phyloP scores from a whole-genome alignment of 768 basidiomycete genomes.

The Phylloporus scabripes region DNA sequence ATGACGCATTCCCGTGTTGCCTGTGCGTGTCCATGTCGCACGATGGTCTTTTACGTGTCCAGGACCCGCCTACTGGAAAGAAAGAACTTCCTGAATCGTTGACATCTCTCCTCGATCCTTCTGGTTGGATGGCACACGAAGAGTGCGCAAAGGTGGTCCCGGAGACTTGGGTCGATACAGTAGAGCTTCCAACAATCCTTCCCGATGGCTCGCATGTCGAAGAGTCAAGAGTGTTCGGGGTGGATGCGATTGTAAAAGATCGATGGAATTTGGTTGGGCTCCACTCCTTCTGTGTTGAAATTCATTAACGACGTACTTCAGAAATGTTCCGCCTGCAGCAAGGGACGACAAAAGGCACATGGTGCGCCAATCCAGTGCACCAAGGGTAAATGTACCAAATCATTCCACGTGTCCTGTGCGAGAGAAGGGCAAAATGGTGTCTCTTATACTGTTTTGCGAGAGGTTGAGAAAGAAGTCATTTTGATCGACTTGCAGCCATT shows the following conservation, averaged over 20 bases:
- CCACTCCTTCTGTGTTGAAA: background rate
- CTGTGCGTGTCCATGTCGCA: slow-evolving; percentile 52
- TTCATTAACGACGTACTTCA: slow-evolving; percentile 27
- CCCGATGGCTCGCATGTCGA: slow-evolving; percentile 32
- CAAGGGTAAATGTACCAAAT: slow-evolving; percentile 88
- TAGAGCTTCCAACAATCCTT: slow-evolving; percentile 35
- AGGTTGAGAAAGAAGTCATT: slow-evolving; percentile 80
- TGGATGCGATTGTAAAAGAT: slow-evolving; percentile 83
- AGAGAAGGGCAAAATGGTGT: slow-evolving; percentile 47
- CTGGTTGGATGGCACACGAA: slow-evolving; percentile 73
- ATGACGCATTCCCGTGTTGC: slow-evolving; percentile 60
- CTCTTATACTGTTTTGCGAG: slow-evolving; percentile 55
- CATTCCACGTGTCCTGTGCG: slow-evolving; percentile 93
- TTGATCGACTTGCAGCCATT: slow-evolving; percentile 41
- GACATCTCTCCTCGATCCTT: slow-evolving; percentile 18
- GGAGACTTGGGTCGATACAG: slow-evolving; percentile 85
- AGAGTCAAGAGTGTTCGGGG: slow-evolving; percentile 69
- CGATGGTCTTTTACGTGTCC: slow-evolving; percentile 58
- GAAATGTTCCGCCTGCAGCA: slow-evolving; percentile 91
- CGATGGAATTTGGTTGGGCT: slow-evolving; percentile 83
- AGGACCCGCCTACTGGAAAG: slow-evolving; percentile 57
- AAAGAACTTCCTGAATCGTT: slow-evolving; percentile 45
- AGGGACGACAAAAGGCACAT: slow-evolving; percentile 56
- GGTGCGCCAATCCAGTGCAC: slow-evolving; percentile 90
- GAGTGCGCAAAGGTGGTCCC: slow-evolving; percentile 77